phyloP scores from a whole-genome alignment of 2,329 filamentous ascomycete genomes.

The Cordyceps javanica region DNA sequence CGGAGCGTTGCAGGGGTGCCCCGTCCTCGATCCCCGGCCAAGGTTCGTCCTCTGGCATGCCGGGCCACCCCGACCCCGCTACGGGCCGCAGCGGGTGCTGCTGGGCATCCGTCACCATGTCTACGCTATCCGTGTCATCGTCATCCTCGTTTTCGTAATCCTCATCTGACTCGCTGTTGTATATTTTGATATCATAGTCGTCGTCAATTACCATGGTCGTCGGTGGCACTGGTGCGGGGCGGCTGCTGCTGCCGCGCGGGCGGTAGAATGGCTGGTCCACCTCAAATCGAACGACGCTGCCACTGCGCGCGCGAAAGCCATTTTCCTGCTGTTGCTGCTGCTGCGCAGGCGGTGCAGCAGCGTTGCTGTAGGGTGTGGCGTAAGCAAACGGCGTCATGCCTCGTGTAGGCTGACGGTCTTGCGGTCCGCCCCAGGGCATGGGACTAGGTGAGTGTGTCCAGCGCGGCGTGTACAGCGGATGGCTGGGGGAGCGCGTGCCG shows the following conservation, averaged over 20 bases:
- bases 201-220: background rate
- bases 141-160: constrained; percentile 23
- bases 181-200: constrained; percentile 28
- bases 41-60: constrained; percentile 46
- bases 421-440: constrained; percentile 27
- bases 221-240: constrained; percentile 14
- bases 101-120: constrained; percentile 23
- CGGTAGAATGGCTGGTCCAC: constrained; percentile 28
- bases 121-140: constrained; percentile 21
- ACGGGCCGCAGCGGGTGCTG: constrained; percentile 20
- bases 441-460: constrained; percentile 46
- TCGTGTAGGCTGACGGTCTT: constrained; percentile 30
- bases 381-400: constrained; percentile 60
- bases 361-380: constrained; percentile 67
- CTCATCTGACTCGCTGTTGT: constrained; percentile 30
- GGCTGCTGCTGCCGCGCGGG: constrained; percentile 29
- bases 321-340: constrained; percentile 30
- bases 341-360: constrained; percentile 35
- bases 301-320: constrained; percentile 24
- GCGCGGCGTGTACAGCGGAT: constrained; percentile 48
- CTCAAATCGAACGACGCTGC: constrained; percentile 23
- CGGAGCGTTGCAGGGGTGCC: constrained; percentile 22
- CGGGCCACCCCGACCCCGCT: constrained; percentile 19
- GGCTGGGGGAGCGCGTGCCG: constrained; percentile 49
- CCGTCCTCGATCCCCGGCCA: constrained; percentile 51